A percentile compares a stretch with the other conserved stretches of the same genome.
Evolutionary conservation across 1,139 yeast species (phyloP).

Genomic region (Magnusiomyces sp.): DNA sequence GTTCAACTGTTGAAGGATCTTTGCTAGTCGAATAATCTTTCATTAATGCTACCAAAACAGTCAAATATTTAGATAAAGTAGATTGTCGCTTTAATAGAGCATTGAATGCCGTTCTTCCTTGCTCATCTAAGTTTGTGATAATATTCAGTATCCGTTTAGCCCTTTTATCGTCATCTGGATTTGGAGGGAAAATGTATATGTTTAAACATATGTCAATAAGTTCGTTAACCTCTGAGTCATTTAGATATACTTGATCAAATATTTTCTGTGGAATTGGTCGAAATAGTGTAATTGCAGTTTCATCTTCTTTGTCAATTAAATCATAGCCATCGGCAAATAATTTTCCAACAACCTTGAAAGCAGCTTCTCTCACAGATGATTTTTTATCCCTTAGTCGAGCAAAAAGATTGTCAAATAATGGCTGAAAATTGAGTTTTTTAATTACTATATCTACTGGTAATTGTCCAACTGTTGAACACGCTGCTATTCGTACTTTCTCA

Average conservation of each 20-base stretch:
- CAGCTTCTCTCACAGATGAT: slow-evolving; percentile 52
- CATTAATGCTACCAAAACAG: slow-evolving; percentile 28
- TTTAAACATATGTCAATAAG: slow-evolving; percentile 55
- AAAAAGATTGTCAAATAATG: not conserved
- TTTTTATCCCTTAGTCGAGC: slow-evolving; percentile 44
- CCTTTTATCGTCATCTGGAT: slow-evolving; percentile 41
- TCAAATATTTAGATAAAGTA: slow-evolving; percentile 35
- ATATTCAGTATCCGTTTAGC: slow-evolving; percentile 48
- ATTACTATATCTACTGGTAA: slow-evolving; percentile 35
- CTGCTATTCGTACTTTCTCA: slow-evolving; percentile 58
- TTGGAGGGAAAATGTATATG: slow-evolving; percentile 53
- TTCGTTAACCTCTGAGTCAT: slow-evolving; percentile 61
- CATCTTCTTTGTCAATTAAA: slow-evolving; percentile 14
- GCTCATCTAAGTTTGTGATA: slow-evolving; percentile 40
- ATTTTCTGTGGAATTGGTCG: slow-evolving; percentile 59
- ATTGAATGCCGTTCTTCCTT: slow-evolving; percentile 53
- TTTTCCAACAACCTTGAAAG: slow-evolving; percentile 48
- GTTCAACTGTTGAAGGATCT: too few species aligned
- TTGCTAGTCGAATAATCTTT: too few species aligned
- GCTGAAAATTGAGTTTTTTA: slow-evolving; percentile 9
- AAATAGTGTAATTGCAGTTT: slow-evolving; percentile 22
- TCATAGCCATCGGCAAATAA: slow-evolving; percentile 39
- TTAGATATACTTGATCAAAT: slow-evolving; percentile 63
- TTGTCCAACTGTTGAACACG: slow-evolving; percentile 42
- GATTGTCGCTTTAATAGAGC: slow-evolving; percentile 64